Base-by-base conservation (phyloP, 176 grass and related monocot species). In the Elaeis guineensis region DNA sequence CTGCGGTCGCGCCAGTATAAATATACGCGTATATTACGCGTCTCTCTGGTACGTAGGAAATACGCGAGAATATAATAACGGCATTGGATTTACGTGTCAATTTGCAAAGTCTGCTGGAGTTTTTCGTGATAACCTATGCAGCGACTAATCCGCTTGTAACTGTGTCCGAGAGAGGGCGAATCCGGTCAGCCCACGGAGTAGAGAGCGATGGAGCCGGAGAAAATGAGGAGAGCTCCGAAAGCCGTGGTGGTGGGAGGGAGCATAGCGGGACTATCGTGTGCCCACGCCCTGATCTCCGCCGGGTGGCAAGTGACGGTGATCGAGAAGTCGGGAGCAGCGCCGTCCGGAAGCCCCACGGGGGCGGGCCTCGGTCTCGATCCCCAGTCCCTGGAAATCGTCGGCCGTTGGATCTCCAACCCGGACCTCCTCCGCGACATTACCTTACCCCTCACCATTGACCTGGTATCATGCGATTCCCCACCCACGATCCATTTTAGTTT, bases 241-340 rank as follows among this genome's bases (percentile, higher is more conserved):
- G 51, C 81, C n/a, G 72, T 82, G 62, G 84, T 79, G 5, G 79
- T 92, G 63, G 87, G 93, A 63, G 84, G 93, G 64, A 85, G 93
- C 76, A 80, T 92, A 11, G 81, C 87, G 6, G 87, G 93, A 20
- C 55, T 92, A 32, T 80, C 81, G 3, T 91, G 87, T 66, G 93
- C 87, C 11, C 93, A 91, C 63, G 93, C 84, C 50, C 66, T 70
- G 35, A 75, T 86, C 55, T 61, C 39, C 6, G 80, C 66, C 58
- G 84, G 84, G 16, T 91, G 87, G 92, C 59, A 79, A 18, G 63
- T 25, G 23, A 69, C 83, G 44, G 80, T 97, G 54, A 39, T 91
- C 75, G 93, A 97, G 87, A 91, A 86, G 55, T 76, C 87, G 58
- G 56, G 59, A 25, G 78, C 58, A 49, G 73, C 81, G 8, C 51